Conservation (phyloP, 2,329 filamentous ascomycete genomes). For the Exophiala oligosperma region DNA sequence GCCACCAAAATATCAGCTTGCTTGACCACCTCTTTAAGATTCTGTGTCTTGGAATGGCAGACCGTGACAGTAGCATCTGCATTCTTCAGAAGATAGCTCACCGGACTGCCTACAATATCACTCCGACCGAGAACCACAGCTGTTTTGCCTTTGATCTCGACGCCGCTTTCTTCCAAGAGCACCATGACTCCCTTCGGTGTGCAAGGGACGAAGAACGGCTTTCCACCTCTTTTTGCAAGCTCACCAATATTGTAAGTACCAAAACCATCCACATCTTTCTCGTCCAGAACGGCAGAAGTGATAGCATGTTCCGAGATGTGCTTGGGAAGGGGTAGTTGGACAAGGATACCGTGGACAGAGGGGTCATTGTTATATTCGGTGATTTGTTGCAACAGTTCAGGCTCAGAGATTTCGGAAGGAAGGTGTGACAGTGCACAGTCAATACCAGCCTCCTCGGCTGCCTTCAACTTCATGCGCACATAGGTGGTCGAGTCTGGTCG, state of each 20-base stretch:
- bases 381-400: constrained; percentile 82
- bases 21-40: constrained; percentile 73
- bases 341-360: constrained; percentile 83
- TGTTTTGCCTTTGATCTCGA: constrained; percentile 84
- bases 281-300: constrained; percentile 85
- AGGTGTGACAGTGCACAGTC: constrained; percentile 83
- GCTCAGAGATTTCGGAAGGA: constrained; percentile 75
- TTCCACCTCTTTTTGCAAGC: constrained; percentile 90
- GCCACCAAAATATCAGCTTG: constrained; percentile 86
- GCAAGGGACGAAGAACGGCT: constrained; percentile 87
- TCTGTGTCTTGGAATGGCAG: constrained; percentile 84
- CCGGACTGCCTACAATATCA: constrained; percentile 95
- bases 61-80: constrained; percentile 96
- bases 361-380: constrained; percentile 82
- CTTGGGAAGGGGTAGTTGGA: constrained; percentile 86
- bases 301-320: constrained; percentile 88
- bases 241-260: constrained; percentile 93
- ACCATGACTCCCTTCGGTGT: constrained; percentile 98
- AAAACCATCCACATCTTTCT: constrained; percentile 98
- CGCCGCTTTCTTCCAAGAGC: constrained; percentile 77
- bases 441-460: constrained; percentile 92
- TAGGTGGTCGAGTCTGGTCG: constrained; percentile 94
- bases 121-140: constrained; percentile 93
- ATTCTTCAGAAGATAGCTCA: constrained; percentile 92
- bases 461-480: constrained; percentile 99